Evolutionary conservation across 2,329 filamentous ascomycete species (phyloP), one percentile per base, ranked within the genome.

Genomic region (Akanthomyces lecanii): DNA sequence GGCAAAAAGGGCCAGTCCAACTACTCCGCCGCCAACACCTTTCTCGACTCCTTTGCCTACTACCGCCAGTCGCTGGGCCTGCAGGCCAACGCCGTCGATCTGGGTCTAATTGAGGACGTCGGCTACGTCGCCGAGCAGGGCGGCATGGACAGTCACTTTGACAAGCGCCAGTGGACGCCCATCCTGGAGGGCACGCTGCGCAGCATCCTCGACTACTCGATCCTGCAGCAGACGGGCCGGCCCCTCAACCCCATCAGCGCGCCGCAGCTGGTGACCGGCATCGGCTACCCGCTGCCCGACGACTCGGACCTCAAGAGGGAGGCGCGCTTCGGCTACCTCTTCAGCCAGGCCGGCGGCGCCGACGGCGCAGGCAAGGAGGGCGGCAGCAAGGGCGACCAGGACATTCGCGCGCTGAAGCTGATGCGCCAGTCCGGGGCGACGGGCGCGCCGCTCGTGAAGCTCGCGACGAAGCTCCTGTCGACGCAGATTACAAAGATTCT

Each of bases 1-100:
- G 76, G 73, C 14, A 69, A 71, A 30, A 65, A 68, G 8, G 69
- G 67, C 3, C 76, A 78, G 64, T 68, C 71, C 63, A 77, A 75
- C 65, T 80, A 80, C 65, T 67, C 70, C 5, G 73, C 76, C 1
- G 76, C 70, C n/a, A 79, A 78, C 65, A 69, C 71, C n/a, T 80
- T 73, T 66, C 67, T 76, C 60, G 73, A 77, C 47, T 69, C 71
- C 2, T 71, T 79, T 36, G 73, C 70, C 18, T 69, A 71, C 12
- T 75, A 74, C 52, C 73, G 78, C 12, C 68, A 71, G 16, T 48
- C 58, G 0, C 66, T 65, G 10, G 64, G 61, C 16, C 44, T 65
- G 25, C 52, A 30, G 11, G 53, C 51, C 18, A 70, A 72, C 0
- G 65, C 68, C 16, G 70, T 81, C 6, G 71, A 80, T 62, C 69